Evolutionary conservation across 2,329 filamentous ascomycete species (phyloP).

Genomic region (Penicillium sp.): DNA sequence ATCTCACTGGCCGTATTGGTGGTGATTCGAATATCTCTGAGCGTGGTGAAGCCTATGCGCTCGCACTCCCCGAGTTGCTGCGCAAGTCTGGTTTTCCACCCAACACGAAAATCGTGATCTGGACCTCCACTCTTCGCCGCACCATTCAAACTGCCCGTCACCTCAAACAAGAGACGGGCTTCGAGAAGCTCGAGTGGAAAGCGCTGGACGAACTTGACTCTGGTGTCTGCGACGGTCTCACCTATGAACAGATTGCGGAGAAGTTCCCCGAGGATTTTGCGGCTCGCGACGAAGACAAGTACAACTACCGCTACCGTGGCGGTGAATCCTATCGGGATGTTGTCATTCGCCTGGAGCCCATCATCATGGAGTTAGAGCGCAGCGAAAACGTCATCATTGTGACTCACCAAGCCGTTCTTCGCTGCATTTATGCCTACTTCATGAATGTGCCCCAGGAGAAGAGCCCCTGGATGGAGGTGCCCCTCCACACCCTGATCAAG

Average conservation of each 20-base stretch:
- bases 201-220: constrained; percentile 95
- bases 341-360: constrained; percentile 93
- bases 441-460: constrained; percentile 93
- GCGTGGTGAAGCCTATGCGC: constrained; percentile 81
- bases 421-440: constrained; percentile 98
- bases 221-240: constrained; percentile 92
- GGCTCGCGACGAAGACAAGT: constrained; percentile 95
- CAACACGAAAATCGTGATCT: constrained; percentile 60
- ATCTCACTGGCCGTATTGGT: constrained; percentile 83
- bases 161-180: constrained; percentile 61
- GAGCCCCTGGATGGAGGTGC: constrained; percentile 98
- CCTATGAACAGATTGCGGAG: constrained; percentile 90
- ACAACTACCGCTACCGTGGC: constrained; percentile 97
- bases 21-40: constrained; percentile 83
- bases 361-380: constrained; percentile 98
- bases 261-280: constrained; percentile 89
- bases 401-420: constrained; percentile 91
- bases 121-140: constrained; percentile 70
- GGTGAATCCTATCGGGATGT: constrained; percentile 96
- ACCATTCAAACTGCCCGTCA: constrained; percentile 88
- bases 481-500: constrained; percentile 92
- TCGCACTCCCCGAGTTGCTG: constrained; percentile 76
- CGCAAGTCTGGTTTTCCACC: constrained; percentile 74
- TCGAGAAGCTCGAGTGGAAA: constrained; percentile 97
- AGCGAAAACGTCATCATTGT: constrained; percentile 97